Evolutionary conservation across 1,284 basidiomycete species (phyloP), one percentile per base, ranked within the genome.

Genomic region (Rhodotorula sp.): DNA sequence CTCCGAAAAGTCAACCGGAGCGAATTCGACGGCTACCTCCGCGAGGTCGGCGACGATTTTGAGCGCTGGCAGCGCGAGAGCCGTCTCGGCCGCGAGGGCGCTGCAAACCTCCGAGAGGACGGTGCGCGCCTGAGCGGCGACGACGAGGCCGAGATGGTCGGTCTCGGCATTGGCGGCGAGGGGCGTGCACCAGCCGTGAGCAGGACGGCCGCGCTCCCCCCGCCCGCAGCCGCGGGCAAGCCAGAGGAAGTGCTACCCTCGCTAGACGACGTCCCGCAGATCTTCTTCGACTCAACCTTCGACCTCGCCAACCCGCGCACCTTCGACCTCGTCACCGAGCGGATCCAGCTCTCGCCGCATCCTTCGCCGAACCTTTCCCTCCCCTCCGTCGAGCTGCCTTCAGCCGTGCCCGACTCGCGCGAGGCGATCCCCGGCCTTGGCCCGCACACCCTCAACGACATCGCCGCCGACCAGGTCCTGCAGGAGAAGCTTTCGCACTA

Each of bases 401-500:
- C 61, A 17, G 21, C 51, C 48, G 25, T 36, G 46, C 8, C 17
- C 46, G 1, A 63, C 9, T 60, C 81, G 56, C 73, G 81, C 12
- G 81, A 83, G 21, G 48, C 66, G 29, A 36, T 64, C 6, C 64
- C 68, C n/a, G 71, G 75, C 25, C 44, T 66, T 66, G 78, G 48
- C 72, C 81, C 56, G 69, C 82, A 65, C 80, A 84, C 53, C 87
- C 79, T 78, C 37, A 64, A 65, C 44, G 77, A 78, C 63, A 73
- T 80, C 37, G 75, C 78, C 3, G 70, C 74, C 21, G 89, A 74
- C 85, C 89, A 36, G 84, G 90, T 82, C 85, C 84, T 96, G 2
- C 89, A 97, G n/a, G 94, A 97, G 80, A 90, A 89, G 79, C 87
- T 98, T 67, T 94, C 93, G 22, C 90, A 94, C 72, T 91, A 97